Evolutionary conservation across 768 basidiomycete species (phyloP).

Genomic region (Termitomyces sp.): DNA sequence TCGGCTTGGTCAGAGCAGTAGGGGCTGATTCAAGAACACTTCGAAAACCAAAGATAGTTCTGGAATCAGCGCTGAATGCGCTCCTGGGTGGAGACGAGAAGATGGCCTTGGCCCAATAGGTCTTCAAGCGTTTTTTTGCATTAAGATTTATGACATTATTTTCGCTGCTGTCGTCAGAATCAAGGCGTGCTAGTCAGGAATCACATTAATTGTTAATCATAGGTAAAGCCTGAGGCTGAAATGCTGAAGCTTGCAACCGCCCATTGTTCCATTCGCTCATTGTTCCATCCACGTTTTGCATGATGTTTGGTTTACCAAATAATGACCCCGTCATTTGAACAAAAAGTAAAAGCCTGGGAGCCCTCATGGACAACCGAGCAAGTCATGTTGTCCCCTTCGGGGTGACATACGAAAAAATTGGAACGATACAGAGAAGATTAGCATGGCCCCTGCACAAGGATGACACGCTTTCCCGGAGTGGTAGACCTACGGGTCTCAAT

Average conservation of each 20-base stretch:
- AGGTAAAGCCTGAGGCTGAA: too few species aligned
- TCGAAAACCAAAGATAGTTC: slow-evolving; percentile 8
- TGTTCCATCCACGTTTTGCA: too few species aligned
- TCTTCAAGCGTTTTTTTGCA: neutral
- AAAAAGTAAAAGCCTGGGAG: slow-evolving; percentile 16
- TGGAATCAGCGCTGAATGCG: neutral
- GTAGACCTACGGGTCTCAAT: slow-evolving; percentile 52
- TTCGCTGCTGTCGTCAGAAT: too few species aligned
- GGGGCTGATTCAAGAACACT: neutral
- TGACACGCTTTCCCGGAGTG: slow-evolving; percentile 98
- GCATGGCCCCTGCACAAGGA: slow-evolving; percentile 99
- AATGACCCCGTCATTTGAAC: slow-evolving; percentile 14
- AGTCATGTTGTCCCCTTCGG: slow-evolving; percentile 68
- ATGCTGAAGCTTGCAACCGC: too few species aligned
- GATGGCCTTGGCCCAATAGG: neutral
- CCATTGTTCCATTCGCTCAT: too few species aligned
- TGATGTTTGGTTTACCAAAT: neutral
- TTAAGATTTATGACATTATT: neutral
- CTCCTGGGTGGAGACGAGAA: neutral
- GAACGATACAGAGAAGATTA: slow-evolving; percentile 99
- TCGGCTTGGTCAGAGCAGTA: slow-evolving; percentile 7
- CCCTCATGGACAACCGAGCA: neutral
- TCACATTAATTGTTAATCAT: too few species aligned
- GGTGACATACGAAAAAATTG: slow-evolving; percentile 98
- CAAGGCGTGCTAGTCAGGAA: too few species aligned